Percentiles rank a stretch among this genome's conserved stretches.
Conservation (phyloP, 768 basidiomycete genomes). For the Piloderma croceum region DNA sequence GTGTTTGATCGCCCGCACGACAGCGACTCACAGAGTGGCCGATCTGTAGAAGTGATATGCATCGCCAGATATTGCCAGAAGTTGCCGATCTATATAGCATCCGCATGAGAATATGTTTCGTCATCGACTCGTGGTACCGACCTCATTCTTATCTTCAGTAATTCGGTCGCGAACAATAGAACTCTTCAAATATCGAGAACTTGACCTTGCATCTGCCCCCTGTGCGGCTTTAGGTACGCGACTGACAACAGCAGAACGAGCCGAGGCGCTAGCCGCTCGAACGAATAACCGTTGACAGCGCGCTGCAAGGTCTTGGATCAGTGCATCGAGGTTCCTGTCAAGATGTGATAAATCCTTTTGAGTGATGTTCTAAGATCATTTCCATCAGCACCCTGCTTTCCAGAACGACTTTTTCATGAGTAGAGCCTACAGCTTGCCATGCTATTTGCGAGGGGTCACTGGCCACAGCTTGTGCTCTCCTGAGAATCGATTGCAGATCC, state of each 20-base stretch:
- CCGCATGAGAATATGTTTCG: neutral
- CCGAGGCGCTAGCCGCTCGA: constrained; percentile 56
- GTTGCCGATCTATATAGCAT: constrained; percentile 33
- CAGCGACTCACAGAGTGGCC: constrained; percentile 41
- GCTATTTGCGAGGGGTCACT: constrained; percentile 41
- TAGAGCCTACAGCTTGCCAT: constrained; percentile 48
- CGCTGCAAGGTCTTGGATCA: constrained; percentile 56
- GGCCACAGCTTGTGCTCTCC: constrained; percentile 44
- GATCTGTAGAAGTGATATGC: constrained; percentile 36
- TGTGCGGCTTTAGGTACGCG: constrained; percentile 16
- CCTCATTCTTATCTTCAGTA: constrained; percentile 43
- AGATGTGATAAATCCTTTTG: constrained; percentile 50
- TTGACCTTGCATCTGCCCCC: constrained; percentile 27
- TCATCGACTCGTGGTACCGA: constrained; percentile 27
- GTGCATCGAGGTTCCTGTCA: constrained; percentile 63
- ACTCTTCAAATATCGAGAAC: constrained; percentile 25
- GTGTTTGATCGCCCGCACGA: constrained; percentile 26
- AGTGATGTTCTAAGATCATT: constrained; percentile 39
- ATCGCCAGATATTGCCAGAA: constrained; percentile 50
- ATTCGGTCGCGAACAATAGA: constrained; percentile 52
- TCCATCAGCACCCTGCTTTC: no score
- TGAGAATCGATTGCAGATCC: constrained; percentile 37
- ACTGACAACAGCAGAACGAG: constrained; percentile 49
- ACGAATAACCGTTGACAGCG: constrained; percentile 59
- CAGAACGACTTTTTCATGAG: neutral